A percentile compares a stretch with the other conserved stretches of the same genome.
Evolutionary conservation across 2,329 filamentous ascomycete genomes (phyloP).

Genomic region (Pseudogymnoascus sp.): DNA sequence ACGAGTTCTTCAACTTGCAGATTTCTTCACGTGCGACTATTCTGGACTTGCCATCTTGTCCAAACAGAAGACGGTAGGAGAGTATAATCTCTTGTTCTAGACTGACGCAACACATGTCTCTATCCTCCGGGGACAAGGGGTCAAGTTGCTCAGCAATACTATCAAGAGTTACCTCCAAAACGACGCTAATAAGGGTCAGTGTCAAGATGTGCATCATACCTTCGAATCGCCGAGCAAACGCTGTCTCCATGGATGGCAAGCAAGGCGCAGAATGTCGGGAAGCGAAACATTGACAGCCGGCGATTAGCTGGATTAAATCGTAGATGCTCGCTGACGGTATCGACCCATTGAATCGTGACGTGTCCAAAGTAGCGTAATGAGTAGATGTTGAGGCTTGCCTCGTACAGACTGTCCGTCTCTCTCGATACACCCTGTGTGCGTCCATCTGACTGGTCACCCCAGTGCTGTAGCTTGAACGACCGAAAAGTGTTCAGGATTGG

Average conservation of each 20-base stretch:
- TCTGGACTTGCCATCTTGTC: constrained; percentile 13
- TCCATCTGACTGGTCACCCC: background rate
- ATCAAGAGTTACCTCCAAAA: background rate
- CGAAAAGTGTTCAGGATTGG: background rate
- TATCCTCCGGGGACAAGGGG: background rate
- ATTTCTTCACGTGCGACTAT: background rate
- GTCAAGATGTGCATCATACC: background rate
- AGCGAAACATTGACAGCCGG: background rate
- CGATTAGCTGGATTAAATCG: background rate
- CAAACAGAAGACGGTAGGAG: constrained; percentile 20
- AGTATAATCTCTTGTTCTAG: constrained; percentile 15
- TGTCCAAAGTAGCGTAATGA: background rate
- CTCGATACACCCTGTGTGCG: background rate
- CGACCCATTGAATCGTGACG: background rate
- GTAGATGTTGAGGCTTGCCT: background rate
- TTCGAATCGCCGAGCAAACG: background rate
- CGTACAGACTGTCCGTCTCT: background rate
- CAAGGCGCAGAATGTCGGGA: background rate
- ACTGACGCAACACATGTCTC: background rate
- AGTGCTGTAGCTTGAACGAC: background rate
- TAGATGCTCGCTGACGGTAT: background rate
- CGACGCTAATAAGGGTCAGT: background rate
- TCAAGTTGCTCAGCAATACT: background rate
- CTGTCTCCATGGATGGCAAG: background rate
- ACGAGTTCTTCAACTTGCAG: background rate